Percentiles rank a stretch among this genome's conserved stretches.
Conservation (phyloP, 371 early-diverging fungal genomes). For the Fennellomyces sp. region DNA sequence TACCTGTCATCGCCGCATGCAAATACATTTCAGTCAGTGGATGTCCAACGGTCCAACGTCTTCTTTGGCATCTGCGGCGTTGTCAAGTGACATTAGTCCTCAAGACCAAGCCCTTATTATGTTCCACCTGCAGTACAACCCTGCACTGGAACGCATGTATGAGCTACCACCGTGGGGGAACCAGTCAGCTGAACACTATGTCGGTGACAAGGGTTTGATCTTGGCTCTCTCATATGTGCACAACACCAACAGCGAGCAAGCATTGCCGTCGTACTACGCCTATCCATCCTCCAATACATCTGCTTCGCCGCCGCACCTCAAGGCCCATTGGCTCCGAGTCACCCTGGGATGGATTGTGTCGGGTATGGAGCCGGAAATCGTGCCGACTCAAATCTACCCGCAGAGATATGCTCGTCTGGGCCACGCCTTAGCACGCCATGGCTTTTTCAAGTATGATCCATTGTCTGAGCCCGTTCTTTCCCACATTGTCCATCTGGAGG, state of each 20-base stretch:
- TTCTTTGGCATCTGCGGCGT: not conserved
- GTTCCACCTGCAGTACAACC: slow-evolving; percentile 43
- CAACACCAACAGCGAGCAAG: slow-evolving; percentile 4
- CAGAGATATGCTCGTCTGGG: slow-evolving; percentile 26
- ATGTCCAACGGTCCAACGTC: not conserved
- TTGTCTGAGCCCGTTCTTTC: slow-evolving; percentile 40
- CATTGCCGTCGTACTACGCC: slow-evolving; percentile 9
- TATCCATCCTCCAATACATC: slow-evolving; percentile 9
- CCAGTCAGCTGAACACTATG: slow-evolving; percentile 18
- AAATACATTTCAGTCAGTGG: slow-evolving; percentile 42
- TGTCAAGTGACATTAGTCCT: slow-evolving; percentile 7
- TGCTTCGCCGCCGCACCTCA: slow-evolving; percentile 24
- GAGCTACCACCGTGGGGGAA: slow-evolving; percentile 30
- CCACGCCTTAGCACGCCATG: slow-evolving; percentile 27
- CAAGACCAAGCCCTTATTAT: slow-evolving; percentile 37
- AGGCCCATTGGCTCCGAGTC: slow-evolving; percentile 38
- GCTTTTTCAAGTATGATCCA: slow-evolving; percentile 44
- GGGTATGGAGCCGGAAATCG: slow-evolving; percentile 27
- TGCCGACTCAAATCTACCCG: slow-evolving; percentile 34
- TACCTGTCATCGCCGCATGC: slow-evolving; percentile 27
- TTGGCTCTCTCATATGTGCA: slow-evolving; percentile 30
- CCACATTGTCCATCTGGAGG: slow-evolving; percentile 26
- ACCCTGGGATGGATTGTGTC: slow-evolving; percentile 42
- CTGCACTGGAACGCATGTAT: slow-evolving; percentile 39
- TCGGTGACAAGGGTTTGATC: slow-evolving; percentile 48